Evolutionary conservation across 1,284 basidiomycete genomes (phyloP).

Genomic region (Rhodotorula glutinis): DNA sequence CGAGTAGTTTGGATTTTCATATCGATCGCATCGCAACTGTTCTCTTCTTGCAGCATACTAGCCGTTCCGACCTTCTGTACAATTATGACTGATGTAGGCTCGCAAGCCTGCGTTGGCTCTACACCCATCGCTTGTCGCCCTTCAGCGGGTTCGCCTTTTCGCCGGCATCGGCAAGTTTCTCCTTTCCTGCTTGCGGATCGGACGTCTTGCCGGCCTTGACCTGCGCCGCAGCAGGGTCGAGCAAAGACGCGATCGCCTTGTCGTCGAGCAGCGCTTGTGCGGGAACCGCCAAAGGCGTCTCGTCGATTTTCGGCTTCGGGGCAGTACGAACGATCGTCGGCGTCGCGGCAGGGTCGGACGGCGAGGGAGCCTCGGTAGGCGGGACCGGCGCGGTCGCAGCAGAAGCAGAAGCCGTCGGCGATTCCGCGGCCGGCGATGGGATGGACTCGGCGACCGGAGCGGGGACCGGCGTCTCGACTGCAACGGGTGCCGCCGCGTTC

Average conservation of each 20-base stretch:
- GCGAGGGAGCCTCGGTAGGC: not conserved
- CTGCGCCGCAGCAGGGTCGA: slow-evolving; percentile 32
- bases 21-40: too few species aligned
- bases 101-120: too few species aligned
- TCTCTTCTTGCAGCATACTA: too few species aligned
- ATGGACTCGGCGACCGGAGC: slow-evolving; percentile 33
- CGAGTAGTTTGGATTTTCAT: not conserved
- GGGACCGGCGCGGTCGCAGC: not conserved
- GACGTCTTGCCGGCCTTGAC: slow-evolving; percentile 13
- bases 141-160: not conserved
- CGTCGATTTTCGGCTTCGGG: slow-evolving; percentile 20
- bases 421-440: not conserved
- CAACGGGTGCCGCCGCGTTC: not conserved
- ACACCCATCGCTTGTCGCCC: slow-evolving; percentile 16
- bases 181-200: not conserved
- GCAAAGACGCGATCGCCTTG: slow-evolving; percentile 22
- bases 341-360: not conserved
- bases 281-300: slow-evolving; percentile 18
- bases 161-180: slow-evolving; percentile 5
- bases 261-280: slow-evolving; percentile 28
- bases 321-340: slow-evolving; percentile 5
- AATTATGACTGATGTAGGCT: too few species aligned
- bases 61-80: too few species aligned
- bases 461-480: slow-evolving; percentile 17
- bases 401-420: not conserved